A percentile compares a stretch with the other conserved stretches of the same genome.
Evolutionary conservation across 2,329 filamentous ascomycete species (phyloP).

Genomic region (Cercospora zeae-maydis): DNA sequence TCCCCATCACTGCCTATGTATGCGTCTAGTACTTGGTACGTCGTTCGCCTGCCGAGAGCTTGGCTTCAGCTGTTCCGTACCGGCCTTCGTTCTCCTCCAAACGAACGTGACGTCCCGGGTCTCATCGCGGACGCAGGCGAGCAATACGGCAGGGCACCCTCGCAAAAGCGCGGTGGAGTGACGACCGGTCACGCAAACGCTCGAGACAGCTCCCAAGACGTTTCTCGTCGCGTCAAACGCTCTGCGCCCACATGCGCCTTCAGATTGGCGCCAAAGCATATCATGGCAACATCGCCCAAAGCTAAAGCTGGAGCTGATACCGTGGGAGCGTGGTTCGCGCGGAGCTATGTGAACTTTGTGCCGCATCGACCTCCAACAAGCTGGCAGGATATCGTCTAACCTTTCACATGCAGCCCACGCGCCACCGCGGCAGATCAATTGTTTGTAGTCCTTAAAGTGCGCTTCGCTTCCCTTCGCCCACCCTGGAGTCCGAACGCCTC

Average conservation of each 20-base stretch:
- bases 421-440: slow-evolving; percentile 5
- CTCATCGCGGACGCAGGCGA: not conserved
- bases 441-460: not conserved
- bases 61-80: not conserved
- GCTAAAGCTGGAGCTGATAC: not conserved
- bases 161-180: not conserved
- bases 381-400: not conserved
- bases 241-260: not conserved
- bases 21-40: not conserved
- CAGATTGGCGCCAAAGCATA: slow-evolving; percentile 1
- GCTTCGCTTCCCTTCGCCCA: slow-evolving; percentile 3
- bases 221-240: not conserved
- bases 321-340: not conserved
- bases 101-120: not conserved
- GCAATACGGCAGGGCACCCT: not conserved
- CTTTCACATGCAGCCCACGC: not conserved
- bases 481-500: slow-evolving; percentile 16
- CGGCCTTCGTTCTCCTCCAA: not conserved
- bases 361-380: not conserved
- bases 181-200: not conserved
- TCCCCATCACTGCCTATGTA: not conserved
- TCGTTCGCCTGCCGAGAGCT: not conserved
- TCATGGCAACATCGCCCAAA: not conserved
- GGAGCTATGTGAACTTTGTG: not conserved
- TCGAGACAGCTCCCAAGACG: not conserved